Conservation (phyloP, 2,329 filamentous ascomycete genomes). For the Sarocladiaceae sp. region DNA sequence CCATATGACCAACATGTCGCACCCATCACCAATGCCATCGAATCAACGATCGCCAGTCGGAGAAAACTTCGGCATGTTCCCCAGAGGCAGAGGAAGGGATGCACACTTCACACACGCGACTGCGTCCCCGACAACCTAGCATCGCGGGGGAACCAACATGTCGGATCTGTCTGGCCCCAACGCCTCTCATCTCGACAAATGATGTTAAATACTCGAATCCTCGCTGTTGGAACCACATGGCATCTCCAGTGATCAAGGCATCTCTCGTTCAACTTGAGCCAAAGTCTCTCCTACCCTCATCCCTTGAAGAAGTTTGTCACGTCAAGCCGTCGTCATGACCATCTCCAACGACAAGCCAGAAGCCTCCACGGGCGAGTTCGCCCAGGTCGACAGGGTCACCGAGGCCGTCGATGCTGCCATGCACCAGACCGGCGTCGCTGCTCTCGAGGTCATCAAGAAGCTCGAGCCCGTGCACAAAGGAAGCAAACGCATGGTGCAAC, state of each 20-base stretch:
- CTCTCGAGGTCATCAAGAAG: slow-evolving; percentile 7
- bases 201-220: not conserved
- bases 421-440: not conserved
- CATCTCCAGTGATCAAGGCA: no score
- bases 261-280: no score
- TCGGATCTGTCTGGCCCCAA: not conserved
- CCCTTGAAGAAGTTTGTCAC: not conserved
- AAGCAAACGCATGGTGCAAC: slow-evolving; percentile 5
- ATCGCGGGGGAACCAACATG: no score
- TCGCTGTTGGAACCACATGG: no score
- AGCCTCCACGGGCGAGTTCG: not conserved
- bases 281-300: no score
- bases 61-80: no score
- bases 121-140: no score
- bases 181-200: not conserved
- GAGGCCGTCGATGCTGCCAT: slow-evolving; percentile 5
- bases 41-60: no score
- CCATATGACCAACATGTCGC: no score
- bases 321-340: not conserved
- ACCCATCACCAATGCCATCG: no score
- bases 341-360: not conserved
- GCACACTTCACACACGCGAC: no score
- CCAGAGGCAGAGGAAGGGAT: no score
- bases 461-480: not conserved
- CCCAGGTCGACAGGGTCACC: not conserved